Evolutionary conservation across 2,329 filamentous ascomycete genomes (phyloP), one percentile per base, ranked within the genome.

Genomic region (Alternaria sp.): DNA sequence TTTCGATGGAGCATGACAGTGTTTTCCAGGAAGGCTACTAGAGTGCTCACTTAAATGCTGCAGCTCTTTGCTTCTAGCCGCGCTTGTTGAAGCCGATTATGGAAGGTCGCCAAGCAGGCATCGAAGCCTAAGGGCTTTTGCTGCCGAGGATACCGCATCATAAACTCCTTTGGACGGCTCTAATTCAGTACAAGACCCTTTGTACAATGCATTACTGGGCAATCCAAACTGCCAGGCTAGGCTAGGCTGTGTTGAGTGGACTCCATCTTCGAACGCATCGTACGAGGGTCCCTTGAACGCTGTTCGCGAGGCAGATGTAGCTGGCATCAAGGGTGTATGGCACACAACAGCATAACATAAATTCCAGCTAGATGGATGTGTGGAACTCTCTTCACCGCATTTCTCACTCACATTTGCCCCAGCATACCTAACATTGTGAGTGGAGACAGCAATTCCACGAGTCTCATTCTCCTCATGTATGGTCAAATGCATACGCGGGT

Each of bases 361-460:
- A 49, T 26, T 18, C 20, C 20, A 38, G 32, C 46, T 26, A 38
- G 32, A 49, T 36, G 32, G 32, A 49, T 32, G 32, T 7, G 32
- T 49, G 30, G 41, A 34, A 49, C 22, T 32, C 24, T 30, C 18
- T 32, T 55, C 28, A 48, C 38, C 38, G 22, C 32, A 43, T 24
- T 43, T 52, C 51, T 24, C 44, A 43, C 43, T 12, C 47, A 49
- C 22, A 24, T 8, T 11, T 30, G 11, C 28, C 28, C 9, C 42
- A 57, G 28, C 47, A 44, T 24, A 38, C 34, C 39, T 39, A 44
- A 42, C 22, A 14, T 16, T 47, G 38, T 49, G 43, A 49, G 47
- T 57, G 53, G 54, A 36, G 46, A 52, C 18, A 16, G 14, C n/a
- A 43, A 46, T 6, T 28, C 22, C 26, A 41, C 32, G 53, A 57